Conservation (phyloP, 768 basidiomycete species). For the Lactifluus rugatus region DNA sequence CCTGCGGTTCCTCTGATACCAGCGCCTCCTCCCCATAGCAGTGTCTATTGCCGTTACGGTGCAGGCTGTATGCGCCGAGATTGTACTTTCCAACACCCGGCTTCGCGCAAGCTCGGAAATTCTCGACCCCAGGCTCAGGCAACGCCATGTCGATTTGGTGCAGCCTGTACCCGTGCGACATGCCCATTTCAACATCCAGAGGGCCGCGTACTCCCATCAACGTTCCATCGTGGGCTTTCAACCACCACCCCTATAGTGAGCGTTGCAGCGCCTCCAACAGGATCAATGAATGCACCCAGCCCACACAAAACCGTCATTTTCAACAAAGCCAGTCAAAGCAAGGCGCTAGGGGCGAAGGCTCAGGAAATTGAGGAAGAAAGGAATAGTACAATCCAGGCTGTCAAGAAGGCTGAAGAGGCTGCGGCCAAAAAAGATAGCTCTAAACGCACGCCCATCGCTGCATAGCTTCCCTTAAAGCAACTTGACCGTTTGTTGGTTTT, state of each 20-base stretch:
- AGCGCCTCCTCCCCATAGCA: conserved; percentile 26
- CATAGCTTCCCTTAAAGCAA: background rate
- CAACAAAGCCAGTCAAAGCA: conserved; percentile 35
- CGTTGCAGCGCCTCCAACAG: conserved; percentile 52
- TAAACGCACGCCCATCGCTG: conserved; percentile 29
- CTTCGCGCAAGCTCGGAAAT: conserved; percentile 9
- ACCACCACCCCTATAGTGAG: conserved; percentile 50
- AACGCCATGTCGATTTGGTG: conserved; percentile 66
- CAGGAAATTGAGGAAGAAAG: conserved; percentile 63
- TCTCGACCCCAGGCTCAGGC: conserved; percentile 11
- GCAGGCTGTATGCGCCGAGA: conserved; percentile 74
- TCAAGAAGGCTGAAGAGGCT: conserved; percentile 53
- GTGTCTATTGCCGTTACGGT: conserved; percentile 67
- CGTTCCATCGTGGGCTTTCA: conserved; percentile 72
- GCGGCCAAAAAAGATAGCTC: conserved; percentile 55
- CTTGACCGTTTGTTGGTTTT: background rate
- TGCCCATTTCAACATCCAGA: conserved; percentile 81
- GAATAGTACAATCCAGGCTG: conserved; percentile 51
- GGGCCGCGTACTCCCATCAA: conserved; percentile 66
- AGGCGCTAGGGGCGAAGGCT: conserved; percentile 37
- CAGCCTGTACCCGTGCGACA: conserved; percentile 66
- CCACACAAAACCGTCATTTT: conserved; percentile 65
- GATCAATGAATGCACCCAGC: conserved; percentile 54
- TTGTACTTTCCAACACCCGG: conserved; percentile 55
- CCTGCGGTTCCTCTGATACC: conserved; percentile 31